Base-by-base conservation (phyloP, 805 yeast genomes). In the Candida dendrica region DNA sequence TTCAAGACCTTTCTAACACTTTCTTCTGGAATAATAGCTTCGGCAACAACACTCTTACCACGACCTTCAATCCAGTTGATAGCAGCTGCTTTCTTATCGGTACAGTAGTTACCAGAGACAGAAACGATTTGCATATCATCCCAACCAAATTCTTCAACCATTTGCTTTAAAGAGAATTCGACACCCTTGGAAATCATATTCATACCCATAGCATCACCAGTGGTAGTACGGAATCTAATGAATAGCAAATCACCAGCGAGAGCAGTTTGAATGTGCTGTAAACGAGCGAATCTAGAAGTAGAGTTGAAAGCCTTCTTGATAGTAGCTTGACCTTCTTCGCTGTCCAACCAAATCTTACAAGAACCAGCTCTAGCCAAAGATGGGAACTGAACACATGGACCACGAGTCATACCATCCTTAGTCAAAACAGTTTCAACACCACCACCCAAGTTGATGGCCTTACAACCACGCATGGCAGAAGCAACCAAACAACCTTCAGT, bases 181-280 rank as follows among this genome's bases (percentile, higher is more conserved):
- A 89, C 96, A 64, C 98, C 99, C 67, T 93, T 93, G 24, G 98
- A 91, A 47, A 93, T 93, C 99, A 93, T 93, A 63, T 93, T 93
- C 99, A 93, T 93, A 50, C 99, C 99, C 99, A 93, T 93, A 16
- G 99, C 99, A 70, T 93, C 99, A 64, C 99, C 99, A 16, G 99
- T 93, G 33, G 96, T 89, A n/a, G 99, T 95, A 61, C 90, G 80
- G 72, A 93, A 93, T 58, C 99, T 80, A 53, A 93, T 83, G 57
- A 77, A 93, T 54, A 93, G 71, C 52, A 84, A 71, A 38, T 84
- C 84, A 26, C 99, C 98, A 15, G 99, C 98, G 63, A 91, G 71
- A 3, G 98, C 95, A 15, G 97, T 88, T 63, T 88, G 85, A 50
- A 91, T 71, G 53, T 84, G 84, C 64, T 86, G 95, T 56, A 93